Base-by-base conservation (phyloP, 2,329 filamentous ascomycete species). In the Penicillium nordicum region DNA sequence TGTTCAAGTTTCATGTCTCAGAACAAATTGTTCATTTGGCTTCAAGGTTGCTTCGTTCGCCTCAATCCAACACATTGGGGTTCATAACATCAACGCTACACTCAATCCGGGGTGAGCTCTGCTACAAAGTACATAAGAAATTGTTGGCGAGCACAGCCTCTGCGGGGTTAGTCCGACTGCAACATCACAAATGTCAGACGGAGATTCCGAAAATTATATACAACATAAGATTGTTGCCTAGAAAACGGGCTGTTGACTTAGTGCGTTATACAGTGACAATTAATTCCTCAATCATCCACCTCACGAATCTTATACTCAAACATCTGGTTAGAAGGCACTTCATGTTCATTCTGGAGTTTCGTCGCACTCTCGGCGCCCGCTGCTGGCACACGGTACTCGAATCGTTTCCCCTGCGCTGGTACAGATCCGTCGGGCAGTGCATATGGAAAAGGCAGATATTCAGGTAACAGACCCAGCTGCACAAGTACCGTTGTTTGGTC, bases 361-460 rank as follows among this genome's bases (percentile, higher is more conserved):
- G 66, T 62, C 12, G 76, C 77, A 23, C 79, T 80, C 61, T 88
- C 83, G 0, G 71, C 70, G 0, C 86, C 87, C 0, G 79, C 80
- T 0, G 82, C 82, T 0, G 87, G 87, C n/a, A 89, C 73, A 2
- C 76, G 76, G 49, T 86, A 86, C 67, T 89, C 85, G 46, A 78
- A 78, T 50, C 65, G 73, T 61, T 79, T 79, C 4, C 76, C 78
- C 0, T 72, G 48, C 0, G 60, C 67, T 0, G 76, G 70, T 2
- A 58, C 55, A 37, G 62, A 67, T 14, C 75, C 78, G 6, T 72
- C 75, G 0, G 77, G 72, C 0, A 85, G 61, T 0, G 78, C 61
- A 64, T 87, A 83, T 0, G 85, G 85, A 57, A 85, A 89, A 0
- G 82, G 81, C 0, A 89, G 76, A 59, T 84, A 89, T 55, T 88